A percentile compares a stretch with the other conserved stretches of the same genome.
Conservation (phyloP, 805 yeast species). For the Lipomyces yamanashiensis region DNA sequence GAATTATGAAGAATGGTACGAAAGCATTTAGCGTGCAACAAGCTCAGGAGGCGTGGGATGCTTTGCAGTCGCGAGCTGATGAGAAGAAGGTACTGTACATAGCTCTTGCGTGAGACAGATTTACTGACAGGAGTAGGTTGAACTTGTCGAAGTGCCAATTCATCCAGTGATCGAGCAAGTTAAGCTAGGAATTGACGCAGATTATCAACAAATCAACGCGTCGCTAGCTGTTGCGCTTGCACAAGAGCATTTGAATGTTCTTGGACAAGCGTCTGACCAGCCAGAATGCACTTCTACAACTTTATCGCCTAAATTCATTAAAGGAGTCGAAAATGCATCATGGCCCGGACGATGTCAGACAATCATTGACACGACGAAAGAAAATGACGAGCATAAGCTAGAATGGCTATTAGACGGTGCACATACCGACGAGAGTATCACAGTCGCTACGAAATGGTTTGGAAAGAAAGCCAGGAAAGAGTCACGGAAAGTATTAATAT, state of each 20-base stretch:
- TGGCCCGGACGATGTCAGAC: constrained; percentile 98
- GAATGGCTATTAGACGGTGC: constrained; percentile 96
- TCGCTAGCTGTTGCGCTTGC: constrained; percentile 81
- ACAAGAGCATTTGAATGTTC: constrained; percentile 57
- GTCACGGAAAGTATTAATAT: constrained; percentile 60
- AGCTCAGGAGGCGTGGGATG: constrained; percentile 51
- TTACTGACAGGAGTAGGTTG: constrained; percentile 39
- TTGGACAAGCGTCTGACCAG: constrained; percentile 46
- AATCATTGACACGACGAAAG: constrained; percentile 39
- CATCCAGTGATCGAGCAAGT: constrained; percentile 46
- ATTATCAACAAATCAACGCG: constrained; percentile 84
- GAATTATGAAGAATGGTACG: constrained; percentile 74
- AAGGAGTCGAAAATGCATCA: constrained; percentile 66
- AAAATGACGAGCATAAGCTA: constrained; percentile 49
- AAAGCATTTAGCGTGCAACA: constrained; percentile 74
- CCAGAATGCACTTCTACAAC: constrained; percentile 2
- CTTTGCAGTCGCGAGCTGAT: constrained; percentile 64
- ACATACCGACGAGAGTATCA: constrained; percentile 86
- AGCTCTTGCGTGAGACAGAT: background rate
- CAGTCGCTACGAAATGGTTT: constrained; percentile 85
- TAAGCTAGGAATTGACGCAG: constrained; percentile 75
- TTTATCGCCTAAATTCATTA: constrained; percentile 40
- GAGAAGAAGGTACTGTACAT: constrained; percentile 58
- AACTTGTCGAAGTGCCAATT: constrained; percentile 44
- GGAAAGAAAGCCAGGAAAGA: constrained; percentile 34